These are phyloP conservation scores for Heritiera fomes DNA, from an alignment of 345 rosid species.

Conservation along the genomic window DNA sequence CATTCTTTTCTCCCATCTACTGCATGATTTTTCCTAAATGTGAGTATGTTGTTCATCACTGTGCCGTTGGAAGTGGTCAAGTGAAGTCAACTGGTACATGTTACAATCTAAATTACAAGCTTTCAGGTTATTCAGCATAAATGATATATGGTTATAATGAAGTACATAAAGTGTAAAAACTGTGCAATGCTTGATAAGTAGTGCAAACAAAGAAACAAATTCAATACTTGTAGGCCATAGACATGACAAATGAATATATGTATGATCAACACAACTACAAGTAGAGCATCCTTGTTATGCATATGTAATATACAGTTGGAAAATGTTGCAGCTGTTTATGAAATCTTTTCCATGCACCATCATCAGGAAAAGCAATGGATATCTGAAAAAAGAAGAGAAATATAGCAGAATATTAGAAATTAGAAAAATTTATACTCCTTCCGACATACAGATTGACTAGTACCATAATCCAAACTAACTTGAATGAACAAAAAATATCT, in stretches of 20 bases:
- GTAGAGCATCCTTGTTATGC: conserved; percentile 13
- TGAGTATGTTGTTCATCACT: background rate
- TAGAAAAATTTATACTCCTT: background rate
- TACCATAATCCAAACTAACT: conserved; percentile 11
- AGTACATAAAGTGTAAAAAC: background rate
- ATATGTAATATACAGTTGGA: conserved; percentile 59
- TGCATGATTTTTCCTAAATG: background rate
- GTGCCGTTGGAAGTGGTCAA: background rate
- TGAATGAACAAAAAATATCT: conserved; percentile 6
- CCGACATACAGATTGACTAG: background rate
- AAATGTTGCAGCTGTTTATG: conserved; percentile 97
- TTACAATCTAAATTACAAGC: background rate
- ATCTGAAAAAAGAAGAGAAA: conserved; percentile 52
- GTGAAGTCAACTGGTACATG: background rate
- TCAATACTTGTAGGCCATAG: background rate
- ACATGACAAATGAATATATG: background rate
- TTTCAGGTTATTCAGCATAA: background rate
- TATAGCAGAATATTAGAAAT: background rate
- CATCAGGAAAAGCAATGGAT: conserved; percentile 98
- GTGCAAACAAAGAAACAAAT: background rate
- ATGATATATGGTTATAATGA: background rate
- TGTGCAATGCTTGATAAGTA: no score
- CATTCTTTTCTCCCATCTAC: background rate
- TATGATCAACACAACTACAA: conserved; percentile 8
- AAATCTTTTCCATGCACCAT: conserved; percentile 98